A percentile compares a stretch with the other conserved stretches of the same genome.
phyloP scores from a whole-genome alignment of 2,329 filamentous ascomycete species.

The Botryotinia calthae region DNA sequence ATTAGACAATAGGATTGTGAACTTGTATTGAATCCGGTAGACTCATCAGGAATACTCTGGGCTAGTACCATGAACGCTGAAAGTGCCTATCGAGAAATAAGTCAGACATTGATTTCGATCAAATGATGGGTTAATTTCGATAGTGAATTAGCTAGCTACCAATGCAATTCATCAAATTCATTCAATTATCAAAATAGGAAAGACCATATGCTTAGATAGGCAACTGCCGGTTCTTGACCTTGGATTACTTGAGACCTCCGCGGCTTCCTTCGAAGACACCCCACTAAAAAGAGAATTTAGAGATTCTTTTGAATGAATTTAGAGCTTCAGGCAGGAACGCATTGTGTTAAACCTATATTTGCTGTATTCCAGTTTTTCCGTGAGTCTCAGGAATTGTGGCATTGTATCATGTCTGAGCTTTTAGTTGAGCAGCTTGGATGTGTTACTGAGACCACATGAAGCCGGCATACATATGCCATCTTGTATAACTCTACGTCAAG shows the following conservation, averaged over 20 bases:
- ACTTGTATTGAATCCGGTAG: not conserved
- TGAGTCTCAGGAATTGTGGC: fast-evolving
- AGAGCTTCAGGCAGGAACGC: no score
- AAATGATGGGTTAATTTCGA: no score
- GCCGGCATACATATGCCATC: no score
- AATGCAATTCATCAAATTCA: not conserved
- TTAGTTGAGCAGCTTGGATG: not conserved
- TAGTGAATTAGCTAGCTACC: no score
- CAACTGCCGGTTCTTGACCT: not conserved
- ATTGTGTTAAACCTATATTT: no score
- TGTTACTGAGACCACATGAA: not conserved
- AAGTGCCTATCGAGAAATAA: no score
- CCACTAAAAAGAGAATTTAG: no score
- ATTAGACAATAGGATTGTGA: not conserved
- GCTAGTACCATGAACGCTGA: not conserved
- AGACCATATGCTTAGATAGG: not conserved
- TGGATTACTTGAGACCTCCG: not conserved
- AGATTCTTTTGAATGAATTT: no score
- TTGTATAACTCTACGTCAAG: fast-evolving
- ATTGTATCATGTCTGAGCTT: not conserved
- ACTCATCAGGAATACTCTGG: not conserved
- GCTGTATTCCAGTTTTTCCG: not conserved
- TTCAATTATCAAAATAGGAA: not conserved
- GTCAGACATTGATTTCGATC: no score
- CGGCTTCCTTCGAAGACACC: not conserved